Conservation (phyloP, 2,329 filamentous ascomycete species). For the Aspergillus sp. region DNA sequence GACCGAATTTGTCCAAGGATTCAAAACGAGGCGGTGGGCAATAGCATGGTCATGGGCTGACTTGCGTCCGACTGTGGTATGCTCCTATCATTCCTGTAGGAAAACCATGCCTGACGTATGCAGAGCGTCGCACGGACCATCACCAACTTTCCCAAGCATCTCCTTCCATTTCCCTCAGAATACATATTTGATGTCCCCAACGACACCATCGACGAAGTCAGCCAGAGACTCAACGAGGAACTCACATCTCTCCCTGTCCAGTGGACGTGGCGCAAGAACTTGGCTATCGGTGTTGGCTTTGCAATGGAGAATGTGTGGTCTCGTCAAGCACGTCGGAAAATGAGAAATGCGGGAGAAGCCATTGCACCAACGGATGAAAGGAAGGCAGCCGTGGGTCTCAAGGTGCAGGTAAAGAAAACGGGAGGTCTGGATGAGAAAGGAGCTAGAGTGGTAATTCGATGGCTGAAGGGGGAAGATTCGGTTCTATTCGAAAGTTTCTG, state of each 20-base stretch:
- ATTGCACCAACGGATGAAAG: constrained; percentile 31
- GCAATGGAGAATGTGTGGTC: constrained; percentile 73
- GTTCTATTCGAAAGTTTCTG: constrained; percentile 83
- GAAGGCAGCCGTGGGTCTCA: constrained; percentile 57
- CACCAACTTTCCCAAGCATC: constrained; percentile 48
- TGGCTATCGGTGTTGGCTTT: constrained; percentile 60
- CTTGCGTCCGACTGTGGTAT: constrained; percentile 60
- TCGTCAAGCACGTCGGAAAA: constrained; percentile 66
- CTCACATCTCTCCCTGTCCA: constrained; percentile 58
- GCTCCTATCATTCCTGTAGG: constrained; percentile 1
- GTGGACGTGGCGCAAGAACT: constrained; percentile 63
- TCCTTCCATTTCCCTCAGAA: constrained; percentile 54
- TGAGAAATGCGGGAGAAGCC: constrained; percentile 25
- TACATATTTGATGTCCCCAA: constrained; percentile 42
- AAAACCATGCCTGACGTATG: constrained; percentile 4
- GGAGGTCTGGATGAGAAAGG: constrained; percentile 33
- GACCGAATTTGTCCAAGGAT: constrained; percentile 74
- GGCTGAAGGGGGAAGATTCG: constrained; percentile 73
- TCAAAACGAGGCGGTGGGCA: constrained; percentile 79
- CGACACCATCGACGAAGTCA: constrained; percentile 30
- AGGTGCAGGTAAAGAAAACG: constrained; percentile 48
- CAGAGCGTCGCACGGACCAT: constrained; percentile 37
- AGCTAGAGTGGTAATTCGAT: constrained; percentile 59
- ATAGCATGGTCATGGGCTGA: constrained; percentile 81
- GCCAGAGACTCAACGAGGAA: constrained; percentile 45